These are phyloP conservation scores for Saccharomyces cerevisiae DNA, from an alignment of 805 yeast genomes.

Conservation along the genomic window DNA sequence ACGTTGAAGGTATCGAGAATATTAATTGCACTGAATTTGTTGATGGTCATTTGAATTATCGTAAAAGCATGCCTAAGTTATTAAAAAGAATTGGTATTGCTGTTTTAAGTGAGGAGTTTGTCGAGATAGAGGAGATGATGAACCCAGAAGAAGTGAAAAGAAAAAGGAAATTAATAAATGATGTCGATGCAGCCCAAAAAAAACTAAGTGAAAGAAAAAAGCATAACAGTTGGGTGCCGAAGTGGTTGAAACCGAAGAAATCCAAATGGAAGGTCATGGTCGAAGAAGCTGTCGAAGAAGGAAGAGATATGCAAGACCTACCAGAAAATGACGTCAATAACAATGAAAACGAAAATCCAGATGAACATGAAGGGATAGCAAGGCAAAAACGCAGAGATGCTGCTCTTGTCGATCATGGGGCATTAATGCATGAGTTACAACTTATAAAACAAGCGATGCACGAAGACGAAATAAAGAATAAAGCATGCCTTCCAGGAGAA, in stretches of 20 bases:
- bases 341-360: constrained; percentile 8
- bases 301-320: constrained; percentile 17
- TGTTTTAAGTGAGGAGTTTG: constrained; percentile 81
- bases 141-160: constrained; percentile 81
- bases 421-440: constrained; percentile 22
- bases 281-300: constrained; percentile 35
- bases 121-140: constrained; percentile 85
- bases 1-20: constrained; percentile 63
- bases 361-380: not conserved
- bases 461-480: constrained; percentile 11
- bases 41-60: constrained; percentile 95
- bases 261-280: constrained; percentile 59
- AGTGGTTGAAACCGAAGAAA: constrained; percentile 44
- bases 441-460: constrained; percentile 20
- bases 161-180: constrained; percentile 71
- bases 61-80: constrained; percentile 84
- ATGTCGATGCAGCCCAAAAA: constrained; percentile 78
- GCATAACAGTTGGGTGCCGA: constrained; percentile 35
- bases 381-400: constrained; percentile 16
- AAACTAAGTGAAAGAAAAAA: constrained; percentile 39
- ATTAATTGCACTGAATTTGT: constrained; percentile 79
- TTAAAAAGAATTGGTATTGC: constrained; percentile 65
- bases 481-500: not conserved
- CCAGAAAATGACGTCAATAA: constrained; percentile 8
- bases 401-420: constrained; percentile 25